phyloP scores from a whole-genome alignment of 495 filamentous ascomycete species.

The Hypoxylon lenormandii region DNA sequence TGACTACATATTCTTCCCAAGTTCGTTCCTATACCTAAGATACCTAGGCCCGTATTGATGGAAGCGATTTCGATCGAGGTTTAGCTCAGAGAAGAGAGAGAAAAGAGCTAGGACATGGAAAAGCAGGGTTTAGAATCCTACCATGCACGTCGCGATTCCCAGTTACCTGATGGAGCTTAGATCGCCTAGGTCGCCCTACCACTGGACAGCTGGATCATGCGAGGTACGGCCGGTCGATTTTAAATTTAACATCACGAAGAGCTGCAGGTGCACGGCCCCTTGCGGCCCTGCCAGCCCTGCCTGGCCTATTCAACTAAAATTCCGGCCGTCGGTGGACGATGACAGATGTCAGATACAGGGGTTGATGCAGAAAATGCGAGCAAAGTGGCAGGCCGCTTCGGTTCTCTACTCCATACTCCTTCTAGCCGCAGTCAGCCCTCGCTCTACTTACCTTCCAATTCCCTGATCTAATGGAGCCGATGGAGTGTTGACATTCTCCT shows the following conservation, averaged over 20 bases:
- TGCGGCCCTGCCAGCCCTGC: background rate
- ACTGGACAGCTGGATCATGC: background rate
- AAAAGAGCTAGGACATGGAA: too few species aligned
- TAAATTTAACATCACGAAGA: conserved; percentile 6
- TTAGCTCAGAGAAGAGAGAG: too few species aligned
- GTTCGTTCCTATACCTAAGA: too few species aligned
- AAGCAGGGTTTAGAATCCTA: conserved; percentile 29
- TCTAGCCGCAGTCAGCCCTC: background rate
- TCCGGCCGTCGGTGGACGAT: too few species aligned
- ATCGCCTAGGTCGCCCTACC: background rate
- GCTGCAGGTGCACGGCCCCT: background rate
- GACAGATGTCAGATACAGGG: too few species aligned
- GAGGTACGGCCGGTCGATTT: background rate
- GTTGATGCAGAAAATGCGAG: background rate
- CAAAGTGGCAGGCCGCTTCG: too few species aligned
- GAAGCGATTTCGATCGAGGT: too few species aligned
- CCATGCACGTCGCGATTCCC: conserved; percentile 1
- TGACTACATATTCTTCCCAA: background rate
- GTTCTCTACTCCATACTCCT: background rate
- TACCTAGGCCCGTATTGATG: too few species aligned
- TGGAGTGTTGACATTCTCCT: background rate
- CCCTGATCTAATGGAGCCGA: background rate
- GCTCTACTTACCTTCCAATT: background rate
- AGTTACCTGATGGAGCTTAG: conserved; percentile 3
- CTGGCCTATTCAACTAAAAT: background rate